phyloP scores from a whole-genome alignment of 139 green algal genomes.

The Coelastrella sp. region DNA sequence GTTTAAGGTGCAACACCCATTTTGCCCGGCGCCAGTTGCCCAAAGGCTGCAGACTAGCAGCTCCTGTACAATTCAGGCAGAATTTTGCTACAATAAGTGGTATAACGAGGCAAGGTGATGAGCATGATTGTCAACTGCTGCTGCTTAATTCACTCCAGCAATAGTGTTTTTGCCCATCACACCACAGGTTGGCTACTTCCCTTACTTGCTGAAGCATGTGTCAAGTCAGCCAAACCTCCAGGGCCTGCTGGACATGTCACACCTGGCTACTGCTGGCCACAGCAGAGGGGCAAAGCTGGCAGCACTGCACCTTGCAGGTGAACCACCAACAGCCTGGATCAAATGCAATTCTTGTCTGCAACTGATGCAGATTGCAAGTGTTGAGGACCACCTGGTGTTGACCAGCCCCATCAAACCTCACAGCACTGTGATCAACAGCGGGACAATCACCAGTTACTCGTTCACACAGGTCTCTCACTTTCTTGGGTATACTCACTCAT shows the following conservation, averaged over 20 bases:
- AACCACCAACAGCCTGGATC: not conserved
- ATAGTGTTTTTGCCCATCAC: not conserved
- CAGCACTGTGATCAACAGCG: too few relatives aligned
- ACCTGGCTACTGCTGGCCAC: slow-evolving; percentile 57
- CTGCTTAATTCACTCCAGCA: not conserved
- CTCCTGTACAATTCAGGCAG: not conserved
- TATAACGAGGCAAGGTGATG: too few relatives aligned
- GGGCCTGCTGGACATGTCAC: not conserved
- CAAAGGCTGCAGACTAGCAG: too few relatives aligned
- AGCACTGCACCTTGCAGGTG: slow-evolving; percentile 56
- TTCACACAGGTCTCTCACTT: too few relatives aligned
- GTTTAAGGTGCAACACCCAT: too few relatives aligned
- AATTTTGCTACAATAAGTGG: not conserved
- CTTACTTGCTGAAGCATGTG: slow-evolving; percentile 22
- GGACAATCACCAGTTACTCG: too few relatives aligned
- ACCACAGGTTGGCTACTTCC: slow-evolving; percentile 17
- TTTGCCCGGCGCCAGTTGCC: too few relatives aligned
- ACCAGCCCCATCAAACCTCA: too few relatives aligned
- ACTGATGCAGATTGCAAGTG: too few relatives aligned
- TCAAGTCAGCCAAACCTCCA: not conserved
- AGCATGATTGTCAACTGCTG: too few relatives aligned
- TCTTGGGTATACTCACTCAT: not conserved
- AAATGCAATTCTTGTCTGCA: not conserved
- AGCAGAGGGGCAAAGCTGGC: slow-evolving; percentile 78
- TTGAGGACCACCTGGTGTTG: too few relatives aligned